Evolutionary conservation across 768 basidiomycete genomes (phyloP).

Genomic region (Amanita rubescens): DNA sequence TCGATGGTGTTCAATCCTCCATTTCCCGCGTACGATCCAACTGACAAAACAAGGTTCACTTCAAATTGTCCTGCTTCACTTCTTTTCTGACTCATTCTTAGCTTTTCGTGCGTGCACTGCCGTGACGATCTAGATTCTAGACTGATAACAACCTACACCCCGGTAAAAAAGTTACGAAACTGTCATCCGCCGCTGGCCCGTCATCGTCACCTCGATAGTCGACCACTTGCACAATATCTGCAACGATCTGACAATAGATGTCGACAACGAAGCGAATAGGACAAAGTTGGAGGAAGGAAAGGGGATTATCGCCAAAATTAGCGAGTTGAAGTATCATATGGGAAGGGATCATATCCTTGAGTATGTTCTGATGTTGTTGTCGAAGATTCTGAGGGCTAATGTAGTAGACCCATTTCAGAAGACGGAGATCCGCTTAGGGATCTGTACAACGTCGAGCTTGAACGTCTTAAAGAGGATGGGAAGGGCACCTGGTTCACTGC

Average conservation of each 20-base stretch:
- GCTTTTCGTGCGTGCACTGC: slow-evolving; percentile 53
- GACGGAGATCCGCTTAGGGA: slow-evolving; percentile 69
- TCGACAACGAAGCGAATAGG: slow-evolving; percentile 19
- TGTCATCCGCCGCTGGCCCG: slow-evolving; percentile 72
- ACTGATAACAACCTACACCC: background rate
- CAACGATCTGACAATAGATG: slow-evolving; percentile 42
- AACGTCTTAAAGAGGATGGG: slow-evolving; percentile 33
- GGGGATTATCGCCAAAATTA: slow-evolving; percentile 62
- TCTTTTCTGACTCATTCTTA: slow-evolving; percentile 20
- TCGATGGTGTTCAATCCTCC: slow-evolving; percentile 39
- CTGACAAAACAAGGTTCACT: slow-evolving; percentile 50
- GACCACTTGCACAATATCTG: slow-evolving; percentile 67
- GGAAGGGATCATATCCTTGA: slow-evolving; percentile 61
- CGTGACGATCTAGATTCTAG: background rate
- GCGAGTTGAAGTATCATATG: slow-evolving; percentile 86
- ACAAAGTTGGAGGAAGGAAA: slow-evolving; percentile 68
- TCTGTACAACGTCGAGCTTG: slow-evolving; percentile 74
- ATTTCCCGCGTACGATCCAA: slow-evolving; percentile 68
- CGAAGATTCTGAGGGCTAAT: no score
- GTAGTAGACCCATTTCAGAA: no score
- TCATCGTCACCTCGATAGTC: slow-evolving; percentile 77
- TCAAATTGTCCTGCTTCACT: background rate
- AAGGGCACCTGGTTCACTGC: slow-evolving; percentile 83
- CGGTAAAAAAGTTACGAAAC: slow-evolving; percentile 66
- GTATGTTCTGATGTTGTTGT: no score